phyloP scores from a whole-genome alignment of 1,284 basidiomycete species.

The Puccinia polysora region DNA sequence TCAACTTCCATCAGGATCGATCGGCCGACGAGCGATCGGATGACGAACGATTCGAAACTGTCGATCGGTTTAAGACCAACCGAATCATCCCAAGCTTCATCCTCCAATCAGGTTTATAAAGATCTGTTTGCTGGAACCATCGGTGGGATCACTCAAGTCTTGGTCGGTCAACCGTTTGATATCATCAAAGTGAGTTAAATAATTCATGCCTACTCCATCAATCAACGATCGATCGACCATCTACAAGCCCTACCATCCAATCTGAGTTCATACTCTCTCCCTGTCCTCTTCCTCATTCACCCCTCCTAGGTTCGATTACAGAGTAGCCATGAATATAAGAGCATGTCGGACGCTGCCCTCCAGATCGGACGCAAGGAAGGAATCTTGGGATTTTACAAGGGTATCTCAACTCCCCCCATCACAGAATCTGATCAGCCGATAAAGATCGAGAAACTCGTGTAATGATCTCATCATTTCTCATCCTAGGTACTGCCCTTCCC shows the following conservation, averaged over 20 bases:
- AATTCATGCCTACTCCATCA: slow-evolving; percentile 79
- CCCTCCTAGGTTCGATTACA: slow-evolving; percentile 65
- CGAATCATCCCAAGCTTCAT: too few relatives aligned
- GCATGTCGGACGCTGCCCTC: slow-evolving; percentile 81
- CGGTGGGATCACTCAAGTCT: slow-evolving; percentile 82
- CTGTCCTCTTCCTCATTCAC: neutral
- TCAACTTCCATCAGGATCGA: too few relatives aligned
- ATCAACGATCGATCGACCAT: too few relatives aligned
- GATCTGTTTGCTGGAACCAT: slow-evolving; percentile 78
- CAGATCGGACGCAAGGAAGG: slow-evolving; percentile 86
- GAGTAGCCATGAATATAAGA: slow-evolving; percentile 81
- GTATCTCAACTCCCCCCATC: slow-evolving; percentile 50
- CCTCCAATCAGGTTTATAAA: slow-evolving; percentile 55
- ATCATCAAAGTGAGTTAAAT: slow-evolving; percentile 97
- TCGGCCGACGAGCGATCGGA: too few relatives aligned
- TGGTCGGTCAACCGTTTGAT: slow-evolving; percentile 93
- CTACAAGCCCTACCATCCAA: too few relatives aligned
- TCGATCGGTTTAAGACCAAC: too few relatives aligned
- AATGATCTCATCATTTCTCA: slow-evolving; percentile 88
- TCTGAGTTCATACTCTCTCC: too few relatives aligned
- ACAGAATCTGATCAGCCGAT: slow-evolving; percentile 64
- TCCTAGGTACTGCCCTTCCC: slow-evolving; percentile 89
- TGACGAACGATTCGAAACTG: too few relatives aligned
- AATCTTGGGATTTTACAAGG: slow-evolving; percentile 93
- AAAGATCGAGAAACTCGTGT: slow-evolving; percentile 74